A percentile compares a stretch with the other conserved stretches of the same genome.
Evolutionary conservation across 371 early-diverging fungal species (phyloP).

Genomic region (Funneliformis caledonium): DNA sequence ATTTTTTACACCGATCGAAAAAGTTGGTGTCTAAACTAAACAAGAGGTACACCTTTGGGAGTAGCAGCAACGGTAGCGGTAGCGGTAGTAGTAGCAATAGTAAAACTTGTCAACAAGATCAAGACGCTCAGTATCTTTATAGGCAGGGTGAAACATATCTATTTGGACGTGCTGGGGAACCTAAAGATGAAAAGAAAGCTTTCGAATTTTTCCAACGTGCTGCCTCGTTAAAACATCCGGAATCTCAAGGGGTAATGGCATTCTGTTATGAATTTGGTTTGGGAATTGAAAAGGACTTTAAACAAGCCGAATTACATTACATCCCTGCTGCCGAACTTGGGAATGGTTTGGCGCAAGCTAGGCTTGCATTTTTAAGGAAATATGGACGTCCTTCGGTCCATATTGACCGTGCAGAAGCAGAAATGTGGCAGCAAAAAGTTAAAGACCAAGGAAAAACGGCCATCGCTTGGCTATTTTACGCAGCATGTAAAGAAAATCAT

Average conservation of each 20-base stretch:
- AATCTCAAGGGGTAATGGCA: conserved; percentile 61
- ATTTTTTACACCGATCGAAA: conserved; percentile 17
- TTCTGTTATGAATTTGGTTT: conserved; percentile 82
- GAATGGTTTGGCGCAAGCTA: conserved; percentile 62
- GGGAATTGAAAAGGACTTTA: conserved; percentile 59
- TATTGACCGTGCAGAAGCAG: conserved; percentile 75
- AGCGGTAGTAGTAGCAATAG: conserved; percentile 12
- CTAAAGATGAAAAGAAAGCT: conserved; percentile 52
- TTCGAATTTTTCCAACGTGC: conserved; percentile 54
- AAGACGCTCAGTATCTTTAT: conserved; percentile 24
- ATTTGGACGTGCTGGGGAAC: conserved; percentile 60
- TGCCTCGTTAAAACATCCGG: conserved; percentile 49
- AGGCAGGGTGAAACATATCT: conserved; percentile 56
- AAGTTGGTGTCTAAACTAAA: conserved; percentile 30
- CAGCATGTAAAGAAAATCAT: conserved; percentile 32
- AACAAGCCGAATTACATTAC: conserved; percentile 66
- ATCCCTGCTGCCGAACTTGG: conserved; percentile 59
- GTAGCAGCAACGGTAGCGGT: background rate
- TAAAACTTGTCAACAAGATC: conserved; percentile 13
- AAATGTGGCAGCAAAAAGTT: conserved; percentile 62
- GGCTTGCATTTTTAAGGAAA: conserved; percentile 72
- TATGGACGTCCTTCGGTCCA: conserved; percentile 77
- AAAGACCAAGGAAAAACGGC: conserved; percentile 58
- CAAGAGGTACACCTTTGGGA: background rate
- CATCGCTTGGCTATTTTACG: conserved; percentile 18